Percentiles rank a stretch among this genome's conserved stretches.
Conservation (phyloP, 305 asterid genomes). For the Rubia peregrina region DNA sequence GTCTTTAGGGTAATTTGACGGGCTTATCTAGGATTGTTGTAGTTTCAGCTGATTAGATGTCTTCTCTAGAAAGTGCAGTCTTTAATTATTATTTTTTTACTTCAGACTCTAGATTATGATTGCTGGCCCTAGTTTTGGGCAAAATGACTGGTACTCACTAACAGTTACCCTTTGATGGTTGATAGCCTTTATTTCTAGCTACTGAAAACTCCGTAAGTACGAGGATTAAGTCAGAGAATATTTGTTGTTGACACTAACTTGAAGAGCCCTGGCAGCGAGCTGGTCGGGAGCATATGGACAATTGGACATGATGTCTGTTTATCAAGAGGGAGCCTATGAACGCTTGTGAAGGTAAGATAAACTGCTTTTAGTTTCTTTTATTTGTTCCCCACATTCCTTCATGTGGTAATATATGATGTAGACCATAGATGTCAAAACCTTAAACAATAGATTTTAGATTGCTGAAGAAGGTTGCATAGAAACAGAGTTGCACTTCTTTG, state of each 20-base stretch:
- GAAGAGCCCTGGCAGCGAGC: neutral
- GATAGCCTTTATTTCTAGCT: neutral
- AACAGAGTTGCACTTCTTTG: neutral
- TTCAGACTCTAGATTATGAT: neutral
- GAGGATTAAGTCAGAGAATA: neutral
- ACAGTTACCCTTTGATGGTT: neutral
- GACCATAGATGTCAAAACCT: neutral
- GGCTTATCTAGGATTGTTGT: neutral
- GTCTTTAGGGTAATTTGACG: neutral
- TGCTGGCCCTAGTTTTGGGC: neutral
- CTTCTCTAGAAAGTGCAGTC: neutral
- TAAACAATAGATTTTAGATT: neutral
- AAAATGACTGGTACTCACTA: neutral
- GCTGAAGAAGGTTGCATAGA: neutral
- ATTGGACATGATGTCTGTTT: conserved; percentile 1
- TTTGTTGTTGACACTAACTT: neutral
- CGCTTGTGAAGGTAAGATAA: conserved; percentile 1
- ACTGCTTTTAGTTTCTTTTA: neutral
- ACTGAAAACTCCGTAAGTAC: neutral
- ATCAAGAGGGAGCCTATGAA: conserved; percentile 1
- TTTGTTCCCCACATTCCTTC: neutral
- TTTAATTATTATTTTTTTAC: neutral
- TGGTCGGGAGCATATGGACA: neutral
- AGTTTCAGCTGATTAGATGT: neutral
- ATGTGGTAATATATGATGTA: neutral